Percentiles rank a stretch among this genome's conserved stretches.
These are phyloP conservation scores for Pythium graminicola DNA, from an alignment of 352 stramenopile genomes.

Conservation along the genomic window DNA sequence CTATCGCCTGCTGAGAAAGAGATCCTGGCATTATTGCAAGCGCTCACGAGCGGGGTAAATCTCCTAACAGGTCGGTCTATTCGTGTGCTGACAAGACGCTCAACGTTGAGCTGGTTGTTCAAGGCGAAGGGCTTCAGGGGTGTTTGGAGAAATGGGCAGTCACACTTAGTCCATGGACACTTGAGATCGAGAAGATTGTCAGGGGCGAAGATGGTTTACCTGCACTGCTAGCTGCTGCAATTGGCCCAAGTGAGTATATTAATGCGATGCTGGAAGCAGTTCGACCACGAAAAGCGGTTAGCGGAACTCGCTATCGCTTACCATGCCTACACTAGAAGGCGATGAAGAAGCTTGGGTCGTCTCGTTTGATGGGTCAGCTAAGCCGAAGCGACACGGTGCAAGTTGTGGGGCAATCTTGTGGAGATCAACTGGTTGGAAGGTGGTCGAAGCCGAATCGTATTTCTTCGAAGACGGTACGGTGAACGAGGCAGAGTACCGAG, in stretches of 20 bases:
- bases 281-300: conserved; percentile 1
- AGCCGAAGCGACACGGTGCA: conserved; percentile 6
- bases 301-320: not conserved
- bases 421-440: not conserved
- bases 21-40: conserved; percentile 11
- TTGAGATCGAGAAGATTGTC: not conserved
- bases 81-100: not conserved
- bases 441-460: not conserved
- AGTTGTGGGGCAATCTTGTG: conserved; percentile 19
- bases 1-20: conserved; percentile 10
- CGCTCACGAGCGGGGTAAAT: not conserved
- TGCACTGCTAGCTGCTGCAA: conserved; percentile 1
- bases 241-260: not conserved
- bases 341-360: conserved; percentile 5
- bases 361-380: conserved; percentile 21
- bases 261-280: conserved; percentile 14
- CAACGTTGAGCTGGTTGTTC: conserved; percentile 13
- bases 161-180: conserved; percentile 12
- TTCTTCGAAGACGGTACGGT: conserved; percentile 16
- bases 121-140: conserved; percentile 15
- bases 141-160: conserved; percentile 6
- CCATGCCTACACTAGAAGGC: not conserved
- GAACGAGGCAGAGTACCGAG: conserved; percentile 23
- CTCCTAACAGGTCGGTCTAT: not conserved
- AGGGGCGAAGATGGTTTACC: conserved; percentile 9